phyloP scores from a whole-genome alignment of 768 basidiomycete species.

The Suillus hirtellus region DNA sequence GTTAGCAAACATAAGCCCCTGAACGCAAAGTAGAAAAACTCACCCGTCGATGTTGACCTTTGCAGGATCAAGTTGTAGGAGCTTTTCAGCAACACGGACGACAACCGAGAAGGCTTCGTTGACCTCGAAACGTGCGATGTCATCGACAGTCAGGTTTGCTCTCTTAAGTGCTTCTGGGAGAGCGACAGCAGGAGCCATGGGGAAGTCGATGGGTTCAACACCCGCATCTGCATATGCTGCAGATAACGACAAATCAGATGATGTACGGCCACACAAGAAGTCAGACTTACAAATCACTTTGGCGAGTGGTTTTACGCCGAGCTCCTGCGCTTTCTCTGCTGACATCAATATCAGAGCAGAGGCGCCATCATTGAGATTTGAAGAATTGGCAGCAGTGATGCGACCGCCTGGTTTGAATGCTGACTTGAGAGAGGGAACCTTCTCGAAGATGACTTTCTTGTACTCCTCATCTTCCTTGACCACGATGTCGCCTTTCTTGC shows the following conservation, averaged over 20 bases:
- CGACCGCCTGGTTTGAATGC: conserved; percentile 87
- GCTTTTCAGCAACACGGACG: conserved; percentile 86
- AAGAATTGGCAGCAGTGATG: conserved; percentile 97
- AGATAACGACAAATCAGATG: background rate
- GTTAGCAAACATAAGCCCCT: background rate
- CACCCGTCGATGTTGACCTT: conserved; percentile 93
- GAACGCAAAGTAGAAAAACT: conserved; percentile 20
- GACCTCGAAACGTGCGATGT: conserved; percentile 92
- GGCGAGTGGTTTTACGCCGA: conserved; percentile 88
- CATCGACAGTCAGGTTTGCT: conserved; percentile 80
- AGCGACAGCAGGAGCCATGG: conserved; percentile 89
- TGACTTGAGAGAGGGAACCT: conserved; percentile 84
- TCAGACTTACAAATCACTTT: conserved; percentile 81
- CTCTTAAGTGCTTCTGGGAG: conserved; percentile 84
- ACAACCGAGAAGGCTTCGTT: conserved; percentile 99
- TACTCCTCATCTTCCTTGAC: conserved; percentile 97
- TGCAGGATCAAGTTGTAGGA: conserved; percentile 78
- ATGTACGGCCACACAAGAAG: background rate
- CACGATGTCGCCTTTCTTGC: conserved; percentile 90
- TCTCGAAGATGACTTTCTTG: conserved; percentile 94
- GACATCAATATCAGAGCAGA: conserved; percentile 95
- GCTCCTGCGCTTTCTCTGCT: conserved; percentile 87
- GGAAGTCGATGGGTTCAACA: conserved; percentile 97
- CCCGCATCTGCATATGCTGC: conserved; percentile 96
- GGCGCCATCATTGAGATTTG: conserved; percentile 93